These are phyloP conservation scores for Nicotiana tabacum DNA, from an alignment of 257 asterid genomes.

Conservation along the genomic window DNA sequence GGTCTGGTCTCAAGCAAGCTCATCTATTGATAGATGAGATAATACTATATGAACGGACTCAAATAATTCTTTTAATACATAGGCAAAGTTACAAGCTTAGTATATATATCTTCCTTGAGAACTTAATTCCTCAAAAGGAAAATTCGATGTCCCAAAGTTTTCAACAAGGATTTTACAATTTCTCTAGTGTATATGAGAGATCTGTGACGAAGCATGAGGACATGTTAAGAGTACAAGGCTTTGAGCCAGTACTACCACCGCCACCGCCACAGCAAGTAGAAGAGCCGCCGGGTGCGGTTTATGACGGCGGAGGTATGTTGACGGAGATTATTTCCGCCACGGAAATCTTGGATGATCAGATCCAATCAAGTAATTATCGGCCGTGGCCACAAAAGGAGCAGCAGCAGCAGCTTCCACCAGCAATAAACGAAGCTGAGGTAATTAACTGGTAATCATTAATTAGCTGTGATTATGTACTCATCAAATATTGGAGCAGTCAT, in stretches of 20 bases:
- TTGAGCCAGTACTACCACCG: conserved; percentile 16
- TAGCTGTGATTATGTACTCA: not conserved
- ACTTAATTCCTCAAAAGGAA: not conserved
- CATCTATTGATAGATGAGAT: not conserved
- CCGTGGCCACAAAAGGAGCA: conserved; percentile 35
- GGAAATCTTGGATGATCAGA: conserved; percentile 44
- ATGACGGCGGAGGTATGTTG: conserved; percentile 46
- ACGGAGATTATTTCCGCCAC: conserved; percentile 36
- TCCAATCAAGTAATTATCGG: conserved; percentile 31
- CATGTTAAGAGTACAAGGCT: conserved; percentile 29
- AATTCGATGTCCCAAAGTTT: conserved; percentile 49
- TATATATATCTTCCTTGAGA: not conserved
- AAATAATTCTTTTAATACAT: not conserved
- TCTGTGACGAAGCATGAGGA: conserved; percentile 23
- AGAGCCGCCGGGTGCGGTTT: conserved; percentile 20
- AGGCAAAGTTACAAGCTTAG: not conserved
- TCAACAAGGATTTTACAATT: conserved; percentile 30
- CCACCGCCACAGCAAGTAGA: conserved; percentile 19
- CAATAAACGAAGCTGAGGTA: conserved; percentile 33
- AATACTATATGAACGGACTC: not conserved
- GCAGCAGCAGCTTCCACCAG: conserved; percentile 25
- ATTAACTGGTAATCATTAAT: not conserved
- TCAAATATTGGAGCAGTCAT: not conserved
- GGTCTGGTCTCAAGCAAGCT: not conserved
- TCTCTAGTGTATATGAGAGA: conserved; percentile 40